These are phyloP conservation scores for Chaetoceros tenuissimus DNA, from an alignment of 108 stramenopile genomes.

Conservation along the genomic window DNA sequence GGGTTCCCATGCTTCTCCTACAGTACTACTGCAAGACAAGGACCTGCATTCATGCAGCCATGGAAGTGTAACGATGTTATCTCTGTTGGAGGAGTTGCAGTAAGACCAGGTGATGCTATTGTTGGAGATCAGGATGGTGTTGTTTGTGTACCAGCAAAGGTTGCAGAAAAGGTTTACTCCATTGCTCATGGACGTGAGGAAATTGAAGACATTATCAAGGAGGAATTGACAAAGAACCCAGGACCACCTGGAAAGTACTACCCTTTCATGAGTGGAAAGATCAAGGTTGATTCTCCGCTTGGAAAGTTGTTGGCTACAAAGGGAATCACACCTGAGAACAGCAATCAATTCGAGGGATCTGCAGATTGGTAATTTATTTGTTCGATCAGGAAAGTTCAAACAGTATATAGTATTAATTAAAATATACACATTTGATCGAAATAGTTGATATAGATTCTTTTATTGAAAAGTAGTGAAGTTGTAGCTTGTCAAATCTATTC, in stretches of 20 bases:
- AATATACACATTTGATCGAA: neutral
- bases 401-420: neutral
- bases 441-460: neutral
- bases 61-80: slow-evolving; percentile 85
- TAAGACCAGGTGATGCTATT: slow-evolving; percentile 87
- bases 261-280: slow-evolving; percentile 87
- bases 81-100: slow-evolving; percentile 51
- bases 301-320: slow-evolving; percentile 71
- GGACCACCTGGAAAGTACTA: slow-evolving; percentile 88
- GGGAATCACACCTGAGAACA: slow-evolving; percentile 86
- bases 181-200: slow-evolving; percentile 85
- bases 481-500: no score
- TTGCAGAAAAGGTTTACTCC: slow-evolving; percentile 76
- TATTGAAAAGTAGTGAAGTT: no score
- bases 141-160: slow-evolving; percentile 83
- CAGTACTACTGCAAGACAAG: slow-evolving; percentile 44
- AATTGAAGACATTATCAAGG: slow-evolving; percentile 89
- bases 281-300: slow-evolving; percentile 83
- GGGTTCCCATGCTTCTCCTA: slow-evolving; percentile 75
- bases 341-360: slow-evolving; percentile 84
- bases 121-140: slow-evolving; percentile 90
- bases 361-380: slow-evolving; percentile 88
- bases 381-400: no score
- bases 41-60: slow-evolving; percentile 84
- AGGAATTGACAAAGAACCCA: slow-evolving; percentile 81